Conservation (phyloP, 441 rosid genomes). For the Flueggea neowawraea region DNA sequence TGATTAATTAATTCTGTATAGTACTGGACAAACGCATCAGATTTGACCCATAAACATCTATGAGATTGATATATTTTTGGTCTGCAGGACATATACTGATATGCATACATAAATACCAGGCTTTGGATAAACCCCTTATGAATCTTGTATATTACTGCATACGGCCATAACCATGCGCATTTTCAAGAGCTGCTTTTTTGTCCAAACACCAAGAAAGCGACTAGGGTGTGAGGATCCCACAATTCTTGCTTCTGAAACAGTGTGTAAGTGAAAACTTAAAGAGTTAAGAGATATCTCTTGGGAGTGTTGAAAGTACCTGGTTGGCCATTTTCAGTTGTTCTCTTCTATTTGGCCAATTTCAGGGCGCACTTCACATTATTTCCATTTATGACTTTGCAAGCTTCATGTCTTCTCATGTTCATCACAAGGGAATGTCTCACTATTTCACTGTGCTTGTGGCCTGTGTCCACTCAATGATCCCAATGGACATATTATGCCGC, state of each 20-base stretch:
- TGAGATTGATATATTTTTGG: constrained; percentile 8
- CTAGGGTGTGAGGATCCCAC: constrained; percentile 30
- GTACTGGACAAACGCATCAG: neutral
- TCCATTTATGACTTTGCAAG: too few relatives aligned
- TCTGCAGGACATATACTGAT: constrained; percentile 14
- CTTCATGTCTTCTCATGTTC: too few relatives aligned
- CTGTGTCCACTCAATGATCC: too few relatives aligned
- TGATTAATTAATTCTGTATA: too few relatives aligned
- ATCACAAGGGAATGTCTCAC: too few relatives aligned
- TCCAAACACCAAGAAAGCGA: constrained; percentile 18
- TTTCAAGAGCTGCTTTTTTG: constrained; percentile 44
- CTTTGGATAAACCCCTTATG: neutral
- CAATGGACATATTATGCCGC: too few relatives aligned
- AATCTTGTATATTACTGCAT: neutral
- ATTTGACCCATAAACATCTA: neutral
- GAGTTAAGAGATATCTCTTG: neutral
- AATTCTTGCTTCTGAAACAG: constrained; percentile 58
- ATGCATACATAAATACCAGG: neutral
- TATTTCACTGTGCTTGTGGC: too few relatives aligned
- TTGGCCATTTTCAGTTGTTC: too few relatives aligned
- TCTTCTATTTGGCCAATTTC: too few relatives aligned
- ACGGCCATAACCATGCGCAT: constrained; percentile 34
- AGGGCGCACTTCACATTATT: too few relatives aligned
- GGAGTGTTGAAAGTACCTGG: too few relatives aligned
- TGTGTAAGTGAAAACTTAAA: constrained; percentile 41